A percentile compares a stretch with the other conserved stretches of the same genome.
phyloP scores from a whole-genome alignment of 169 alveolate genomes.

The Babesia bigemina region DNA sequence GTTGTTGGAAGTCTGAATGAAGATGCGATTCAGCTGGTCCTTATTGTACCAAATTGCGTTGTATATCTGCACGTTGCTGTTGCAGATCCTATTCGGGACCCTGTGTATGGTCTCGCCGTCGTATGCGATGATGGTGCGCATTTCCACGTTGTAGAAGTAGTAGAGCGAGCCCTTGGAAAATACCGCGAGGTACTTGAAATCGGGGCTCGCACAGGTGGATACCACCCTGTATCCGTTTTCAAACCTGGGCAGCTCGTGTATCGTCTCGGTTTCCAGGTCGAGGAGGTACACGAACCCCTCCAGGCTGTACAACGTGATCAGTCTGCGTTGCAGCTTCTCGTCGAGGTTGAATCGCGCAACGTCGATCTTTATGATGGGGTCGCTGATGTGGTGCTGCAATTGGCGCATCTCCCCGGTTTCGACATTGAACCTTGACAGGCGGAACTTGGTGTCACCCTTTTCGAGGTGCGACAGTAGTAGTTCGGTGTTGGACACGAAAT shows the following conservation, averaged over 20 bases:
- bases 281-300: conserved; percentile 57
- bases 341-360: conserved; percentile 41
- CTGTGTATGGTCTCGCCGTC: conserved; percentile 50
- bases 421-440: conserved; percentile 14
- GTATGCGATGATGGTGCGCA: conserved; percentile 37
- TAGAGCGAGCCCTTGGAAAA: conserved; percentile 54
- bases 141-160: conserved; percentile 50
- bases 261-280: conserved; percentile 28
- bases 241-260: conserved; percentile 47
- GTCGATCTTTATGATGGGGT: conserved; percentile 26
- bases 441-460: conserved; percentile 9
- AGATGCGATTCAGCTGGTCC: conserved; percentile 28
- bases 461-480: conserved; percentile 38
- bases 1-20: conserved; percentile 58
- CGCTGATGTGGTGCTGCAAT: conserved; percentile 6
- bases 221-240: conserved; percentile 47
- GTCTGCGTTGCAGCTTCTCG: neutral
- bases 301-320: conserved; percentile 37
- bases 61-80: conserved; percentile 43
- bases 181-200: conserved; percentile 55
- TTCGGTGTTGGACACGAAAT: conserved; percentile 31
- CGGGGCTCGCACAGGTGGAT: conserved; percentile 36
- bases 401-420: neutral
- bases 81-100: conserved; percentile 34
- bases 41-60: conserved; percentile 40